Conservation (phyloP, 257 asterid genomes). For the Jasminum sambac region DNA sequence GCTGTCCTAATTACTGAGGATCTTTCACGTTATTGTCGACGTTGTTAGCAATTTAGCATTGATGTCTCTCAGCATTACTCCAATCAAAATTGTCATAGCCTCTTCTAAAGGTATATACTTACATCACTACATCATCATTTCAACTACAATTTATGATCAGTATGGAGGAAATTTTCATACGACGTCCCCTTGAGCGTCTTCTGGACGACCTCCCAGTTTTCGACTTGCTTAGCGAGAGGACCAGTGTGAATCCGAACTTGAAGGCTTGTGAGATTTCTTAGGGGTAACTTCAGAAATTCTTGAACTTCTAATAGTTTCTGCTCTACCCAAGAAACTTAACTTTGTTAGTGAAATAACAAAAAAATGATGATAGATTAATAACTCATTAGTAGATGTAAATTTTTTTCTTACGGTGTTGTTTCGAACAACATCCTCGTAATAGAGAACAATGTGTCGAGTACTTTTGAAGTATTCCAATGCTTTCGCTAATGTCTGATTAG, state of each 20-base stretch:
- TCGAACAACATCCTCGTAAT: slow-evolving; percentile 70
- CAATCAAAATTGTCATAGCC: not conserved
- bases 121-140: not conserved
- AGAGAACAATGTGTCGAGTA: slow-evolving; percentile 63
- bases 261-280: slow-evolving; percentile 53
- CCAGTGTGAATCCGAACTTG: slow-evolving; percentile 85
- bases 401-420: slow-evolving; percentile 47
- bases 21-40: too few species aligned
- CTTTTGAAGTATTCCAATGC: slow-evolving; percentile 64
- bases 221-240: slow-evolving; percentile 44
- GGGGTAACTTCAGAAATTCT: slow-evolving; percentile 68
- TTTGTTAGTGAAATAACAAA: not conserved
- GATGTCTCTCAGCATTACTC: not conserved
- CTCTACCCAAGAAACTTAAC: not conserved
- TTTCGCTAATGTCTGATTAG: slow-evolving; percentile 34
- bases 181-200: slow-evolving; percentile 57
- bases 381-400: not conserved
- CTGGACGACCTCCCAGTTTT: slow-evolving; percentile 56
- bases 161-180: slow-evolving; percentile 39
- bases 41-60: too few species aligned
- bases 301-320: slow-evolving; percentile 78
- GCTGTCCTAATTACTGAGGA: slow-evolving; percentile 98
- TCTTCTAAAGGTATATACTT: not conserved
- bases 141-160: slow-evolving; percentile 32
- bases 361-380: not conserved